Conservation (phyloP, 495 filamentous ascomycete species). For the Aspergillus panamensis region DNA sequence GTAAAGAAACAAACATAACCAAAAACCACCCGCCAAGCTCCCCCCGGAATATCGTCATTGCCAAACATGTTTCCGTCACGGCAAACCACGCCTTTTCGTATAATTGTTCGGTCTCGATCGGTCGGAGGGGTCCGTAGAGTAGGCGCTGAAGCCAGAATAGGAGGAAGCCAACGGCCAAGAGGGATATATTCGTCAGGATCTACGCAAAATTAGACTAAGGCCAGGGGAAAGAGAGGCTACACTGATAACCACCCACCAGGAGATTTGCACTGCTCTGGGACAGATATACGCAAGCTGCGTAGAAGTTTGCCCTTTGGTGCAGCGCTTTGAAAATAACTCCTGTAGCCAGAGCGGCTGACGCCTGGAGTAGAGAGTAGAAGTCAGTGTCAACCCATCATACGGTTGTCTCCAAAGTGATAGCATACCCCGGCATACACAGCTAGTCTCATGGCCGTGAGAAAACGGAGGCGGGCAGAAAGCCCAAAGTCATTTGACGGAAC, state of each 20-base stretch:
- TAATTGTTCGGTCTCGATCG: conserved; percentile 92
- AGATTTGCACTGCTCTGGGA: conserved; percentile 92
- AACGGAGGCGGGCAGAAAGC: conserved; percentile 23
- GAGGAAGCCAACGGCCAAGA: conserved; percentile 69
- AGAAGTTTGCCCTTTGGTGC: conserved; percentile 94
- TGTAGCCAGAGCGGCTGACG: conserved; percentile 73
- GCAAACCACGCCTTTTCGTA: conserved; percentile 98
- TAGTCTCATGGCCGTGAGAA: conserved; percentile 46
- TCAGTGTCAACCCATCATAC: conserved; percentile 7
- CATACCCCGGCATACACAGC: conserved; percentile 53
- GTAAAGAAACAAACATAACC: conserved; percentile 89
- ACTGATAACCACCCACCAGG: conserved; percentile 57
- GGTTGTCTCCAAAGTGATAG: background rate
- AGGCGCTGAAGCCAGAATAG: conserved; percentile 85
- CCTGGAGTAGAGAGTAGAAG: conserved; percentile 38
- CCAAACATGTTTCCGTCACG: conserved; percentile 91
- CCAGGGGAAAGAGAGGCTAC: background rate
- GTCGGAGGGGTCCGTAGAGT: conserved; percentile 86
- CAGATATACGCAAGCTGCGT: conserved; percentile 92
- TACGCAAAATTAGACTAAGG: conserved; percentile 26
- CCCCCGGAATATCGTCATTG: conserved; percentile 98
- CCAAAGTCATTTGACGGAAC: conserved; percentile 32
- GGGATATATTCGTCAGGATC: conserved; percentile 85
- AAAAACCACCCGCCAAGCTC: conserved; percentile 91
- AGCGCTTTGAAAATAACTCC: conserved; percentile 85